These are phyloP conservation scores for Aspergillus ellipticus DNA, from an alignment of 495 filamentous ascomycete genomes.

Conservation along the genomic window DNA sequence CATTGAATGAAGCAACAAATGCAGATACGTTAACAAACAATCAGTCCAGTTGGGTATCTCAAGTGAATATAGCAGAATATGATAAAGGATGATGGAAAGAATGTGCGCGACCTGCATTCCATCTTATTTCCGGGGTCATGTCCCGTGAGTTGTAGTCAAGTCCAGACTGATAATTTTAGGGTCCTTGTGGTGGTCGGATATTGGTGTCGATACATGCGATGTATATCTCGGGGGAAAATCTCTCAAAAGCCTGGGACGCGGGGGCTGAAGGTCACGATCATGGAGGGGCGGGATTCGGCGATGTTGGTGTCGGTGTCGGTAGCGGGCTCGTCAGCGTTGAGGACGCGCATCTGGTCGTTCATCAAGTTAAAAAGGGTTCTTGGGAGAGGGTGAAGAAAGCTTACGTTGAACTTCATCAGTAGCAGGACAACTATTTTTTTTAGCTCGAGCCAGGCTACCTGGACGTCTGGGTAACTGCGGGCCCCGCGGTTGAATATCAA, in stretches of 20 bases:
- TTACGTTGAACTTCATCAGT: conserved; percentile 16
- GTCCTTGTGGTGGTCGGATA: too few species aligned
- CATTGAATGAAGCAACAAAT: background rate
- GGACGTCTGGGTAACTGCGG: background rate
- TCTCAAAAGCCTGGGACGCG: background rate
- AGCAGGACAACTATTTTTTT: conserved; percentile 18
- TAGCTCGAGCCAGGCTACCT: conserved; percentile 16
- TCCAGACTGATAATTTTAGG: too few species aligned
- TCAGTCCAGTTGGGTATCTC: too few species aligned
- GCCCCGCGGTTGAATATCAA: conserved; percentile 4
- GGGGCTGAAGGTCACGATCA: background rate
- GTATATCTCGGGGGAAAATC: background rate
- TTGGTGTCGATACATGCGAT: too few species aligned
- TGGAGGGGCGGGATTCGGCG: background rate
- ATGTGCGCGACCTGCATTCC: too few species aligned
- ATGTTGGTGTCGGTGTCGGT: background rate
- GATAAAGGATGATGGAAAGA: too few species aligned
- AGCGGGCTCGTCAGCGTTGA: background rate
- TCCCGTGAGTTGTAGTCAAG: too few species aligned
- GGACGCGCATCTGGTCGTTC: background rate
- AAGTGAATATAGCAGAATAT: too few species aligned
- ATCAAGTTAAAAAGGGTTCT: background rate
- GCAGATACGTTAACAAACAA: background rate
- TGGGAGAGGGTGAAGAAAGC: too few species aligned
- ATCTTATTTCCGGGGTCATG: too few species aligned